A percentile compares a stretch with the other conserved stretches of the same genome.
These are phyloP conservation scores for Picochlorum sp. DNA, from an alignment of 139 green algal genomes.

Conservation along the genomic window DNA sequence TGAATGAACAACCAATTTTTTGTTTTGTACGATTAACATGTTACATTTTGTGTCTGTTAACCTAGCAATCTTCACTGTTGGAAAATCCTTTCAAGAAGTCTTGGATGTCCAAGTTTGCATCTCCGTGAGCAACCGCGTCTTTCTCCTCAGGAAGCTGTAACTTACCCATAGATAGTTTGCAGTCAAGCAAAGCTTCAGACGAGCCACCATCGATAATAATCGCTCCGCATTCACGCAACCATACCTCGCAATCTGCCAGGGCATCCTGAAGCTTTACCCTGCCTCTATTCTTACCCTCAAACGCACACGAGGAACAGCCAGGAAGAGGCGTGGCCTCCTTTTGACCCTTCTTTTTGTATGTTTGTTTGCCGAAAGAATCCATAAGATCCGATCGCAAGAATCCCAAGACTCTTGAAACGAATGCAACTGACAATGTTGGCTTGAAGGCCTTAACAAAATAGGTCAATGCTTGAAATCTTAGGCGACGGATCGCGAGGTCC, in stretches of 20 bases:
- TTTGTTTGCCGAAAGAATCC: not conserved
- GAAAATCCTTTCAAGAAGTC: conserved; percentile 57
- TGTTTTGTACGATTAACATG: no score
- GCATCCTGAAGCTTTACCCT: not conserved
- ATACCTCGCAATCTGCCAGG: conserved; percentile 3
- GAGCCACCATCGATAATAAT: not conserved
- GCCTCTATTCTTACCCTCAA: conserved; percentile 4
- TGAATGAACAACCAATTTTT: no score
- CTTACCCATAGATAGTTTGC: conserved; percentile 13
- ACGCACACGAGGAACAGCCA: conserved; percentile 28
- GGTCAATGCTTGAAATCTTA: conserved; percentile 47
- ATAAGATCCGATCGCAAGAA: conserved; percentile 26
- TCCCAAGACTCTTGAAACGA: conserved; percentile 40
- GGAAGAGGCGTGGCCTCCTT: conserved; percentile 19
- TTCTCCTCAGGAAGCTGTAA: conserved; percentile 18
- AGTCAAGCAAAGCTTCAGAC: conserved; percentile 10
- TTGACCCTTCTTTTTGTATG: not conserved
- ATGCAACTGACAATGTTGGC: conserved; percentile 34
- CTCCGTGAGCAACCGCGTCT: conserved; percentile 31
- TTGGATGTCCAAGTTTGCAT: conserved; percentile 59
- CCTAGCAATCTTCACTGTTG: no score
- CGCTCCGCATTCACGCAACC: conserved; percentile 20
- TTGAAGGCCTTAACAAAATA: conserved; percentile 41
- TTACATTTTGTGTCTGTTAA: no score
- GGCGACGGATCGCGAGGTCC: conserved; percentile 36